A percentile compares a stretch with the other conserved stretches of the same genome.
These are phyloP conservation scores for Epichloe amarillans DNA, from an alignment of 2,329 filamentous ascomycete species.

Conservation along the genomic window DNA sequence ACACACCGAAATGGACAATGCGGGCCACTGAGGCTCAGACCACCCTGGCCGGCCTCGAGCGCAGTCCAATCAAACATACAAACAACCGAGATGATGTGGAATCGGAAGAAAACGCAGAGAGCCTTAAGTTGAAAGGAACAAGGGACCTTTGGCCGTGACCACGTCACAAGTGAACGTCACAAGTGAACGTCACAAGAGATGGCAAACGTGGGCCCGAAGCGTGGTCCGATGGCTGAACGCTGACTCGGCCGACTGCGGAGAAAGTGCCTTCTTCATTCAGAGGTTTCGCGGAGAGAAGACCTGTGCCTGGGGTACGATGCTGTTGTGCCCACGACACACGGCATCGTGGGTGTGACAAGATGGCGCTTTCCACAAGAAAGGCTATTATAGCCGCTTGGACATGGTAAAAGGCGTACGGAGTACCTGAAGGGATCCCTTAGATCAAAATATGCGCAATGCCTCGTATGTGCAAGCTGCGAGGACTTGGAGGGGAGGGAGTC, in stretches of 20 bases:
- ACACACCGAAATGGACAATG: background rate
- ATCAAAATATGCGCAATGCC: background rate
- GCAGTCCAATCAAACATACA: conserved; percentile 2
- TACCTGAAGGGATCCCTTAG: background rate
- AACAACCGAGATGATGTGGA: conserved; percentile 2
- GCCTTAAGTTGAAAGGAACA: background rate
- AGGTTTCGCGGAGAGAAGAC: background rate
- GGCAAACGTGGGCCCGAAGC: background rate
- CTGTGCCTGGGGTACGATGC: background rate
- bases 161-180: background rate
- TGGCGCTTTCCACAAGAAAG: background rate
- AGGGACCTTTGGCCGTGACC: background rate
- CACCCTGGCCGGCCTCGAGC: background rate
- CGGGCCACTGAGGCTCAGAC: background rate
- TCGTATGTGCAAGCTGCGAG: background rate
- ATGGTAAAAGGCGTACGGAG: background rate
- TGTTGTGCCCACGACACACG: background rate
- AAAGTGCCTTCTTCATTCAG: background rate
- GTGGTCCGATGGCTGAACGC: background rate
- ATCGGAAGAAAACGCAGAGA: background rate
- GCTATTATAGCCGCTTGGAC: background rate
- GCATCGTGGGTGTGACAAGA: conserved; percentile 2
- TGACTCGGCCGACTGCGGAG: conserved; percentile 3
- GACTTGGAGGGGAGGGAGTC: no score
- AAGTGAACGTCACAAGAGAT: no score